Evolutionary conservation across 2,329 filamentous ascomycete species (phyloP).

Genomic region (Lizonia empirigonia): DNA sequence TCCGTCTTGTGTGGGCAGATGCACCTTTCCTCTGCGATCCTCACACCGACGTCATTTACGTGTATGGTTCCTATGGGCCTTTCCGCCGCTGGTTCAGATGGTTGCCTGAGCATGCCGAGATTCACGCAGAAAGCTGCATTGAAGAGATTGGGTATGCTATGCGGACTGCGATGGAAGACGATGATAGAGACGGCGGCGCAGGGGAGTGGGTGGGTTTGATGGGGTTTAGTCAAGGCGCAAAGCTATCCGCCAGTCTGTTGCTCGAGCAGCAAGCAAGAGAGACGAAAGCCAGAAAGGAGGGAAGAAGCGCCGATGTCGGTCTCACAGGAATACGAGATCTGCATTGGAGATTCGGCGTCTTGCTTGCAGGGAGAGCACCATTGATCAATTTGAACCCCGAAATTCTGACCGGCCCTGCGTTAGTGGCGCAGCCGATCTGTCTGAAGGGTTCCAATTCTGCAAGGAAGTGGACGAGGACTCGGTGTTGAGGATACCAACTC

Average conservation of each 20-base stretch:
- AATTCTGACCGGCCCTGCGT: slow-evolving; percentile 42
- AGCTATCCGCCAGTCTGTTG: slow-evolving; percentile 53
- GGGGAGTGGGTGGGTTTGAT: slow-evolving; percentile 58
- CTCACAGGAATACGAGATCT: slow-evolving; percentile 34
- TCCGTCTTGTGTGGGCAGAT: slow-evolving; percentile 75
- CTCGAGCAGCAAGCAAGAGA: slow-evolving; percentile 64
- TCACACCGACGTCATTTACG: slow-evolving; percentile 66
- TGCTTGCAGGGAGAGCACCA: slow-evolving; percentile 67
- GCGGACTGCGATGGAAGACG: slow-evolving; percentile 53
- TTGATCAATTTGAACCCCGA: slow-evolving; percentile 59
- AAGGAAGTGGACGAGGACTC: slow-evolving; percentile 49
- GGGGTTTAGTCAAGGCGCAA: slow-evolving; percentile 59
- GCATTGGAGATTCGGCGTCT: slow-evolving; percentile 64
- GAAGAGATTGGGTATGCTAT: slow-evolving; percentile 56
- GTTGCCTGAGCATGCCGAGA: slow-evolving; percentile 61
- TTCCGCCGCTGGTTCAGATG: slow-evolving; percentile 70
- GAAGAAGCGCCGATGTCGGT: slow-evolving; percentile 26
- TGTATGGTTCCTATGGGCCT: slow-evolving; percentile 70
- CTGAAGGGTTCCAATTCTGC: slow-evolving; percentile 49
- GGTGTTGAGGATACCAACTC: slow-evolving; percentile 63
- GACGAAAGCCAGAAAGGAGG: slow-evolving; percentile 35
- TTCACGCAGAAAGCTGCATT: slow-evolving; percentile 57
- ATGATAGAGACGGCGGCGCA: slow-evolving; percentile 47
- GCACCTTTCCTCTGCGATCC: slow-evolving; percentile 68
- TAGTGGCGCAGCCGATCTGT: slow-evolving; percentile 52